A percentile compares a stretch with the other conserved stretches of the same genome.
Evolutionary conservation across 1,284 basidiomycete genomes (phyloP).

Genomic region (Trametes hirsuta): DNA sequence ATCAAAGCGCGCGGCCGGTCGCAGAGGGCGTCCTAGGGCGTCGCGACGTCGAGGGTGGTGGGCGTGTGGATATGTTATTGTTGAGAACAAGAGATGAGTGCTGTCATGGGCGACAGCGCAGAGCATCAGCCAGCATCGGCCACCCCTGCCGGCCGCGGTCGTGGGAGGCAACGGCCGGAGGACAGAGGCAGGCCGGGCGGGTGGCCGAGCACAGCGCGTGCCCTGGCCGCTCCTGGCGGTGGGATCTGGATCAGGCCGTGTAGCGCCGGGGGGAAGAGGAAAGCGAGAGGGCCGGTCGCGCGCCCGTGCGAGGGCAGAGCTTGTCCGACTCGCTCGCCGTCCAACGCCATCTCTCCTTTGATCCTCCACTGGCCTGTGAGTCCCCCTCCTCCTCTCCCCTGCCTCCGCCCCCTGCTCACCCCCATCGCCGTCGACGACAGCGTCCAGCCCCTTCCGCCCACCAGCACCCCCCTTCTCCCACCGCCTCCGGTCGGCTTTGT

Average conservation of each 20-base stretch:
- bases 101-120: not conserved
- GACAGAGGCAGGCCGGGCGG: not conserved
- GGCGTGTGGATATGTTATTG: not conserved
- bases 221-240: not conserved
- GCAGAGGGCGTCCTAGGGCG: not conserved
- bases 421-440: conserved; percentile 3
- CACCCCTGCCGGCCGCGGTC: not conserved
- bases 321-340: not conserved
- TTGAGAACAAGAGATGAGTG: not conserved
- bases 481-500: conserved; percentile 13
- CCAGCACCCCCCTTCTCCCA: conserved; percentile 10
- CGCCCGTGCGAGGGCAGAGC: not conserved
- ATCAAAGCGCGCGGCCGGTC: not conserved
- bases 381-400: not conserved
- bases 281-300: not conserved
- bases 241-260: not conserved
- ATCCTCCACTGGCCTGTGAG: conserved; percentile 24
- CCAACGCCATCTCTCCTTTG: conserved; percentile 22
- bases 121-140: not conserved
- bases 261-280: not conserved
- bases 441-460: conserved; percentile 18
- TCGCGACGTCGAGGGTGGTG: not conserved
- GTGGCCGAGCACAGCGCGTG: no score
- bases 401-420: not conserved
- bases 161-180: conserved; percentile 14